phyloP scores from a whole-genome alignment of 139 green algal genomes.

The Chlorella sorokiniana region DNA sequence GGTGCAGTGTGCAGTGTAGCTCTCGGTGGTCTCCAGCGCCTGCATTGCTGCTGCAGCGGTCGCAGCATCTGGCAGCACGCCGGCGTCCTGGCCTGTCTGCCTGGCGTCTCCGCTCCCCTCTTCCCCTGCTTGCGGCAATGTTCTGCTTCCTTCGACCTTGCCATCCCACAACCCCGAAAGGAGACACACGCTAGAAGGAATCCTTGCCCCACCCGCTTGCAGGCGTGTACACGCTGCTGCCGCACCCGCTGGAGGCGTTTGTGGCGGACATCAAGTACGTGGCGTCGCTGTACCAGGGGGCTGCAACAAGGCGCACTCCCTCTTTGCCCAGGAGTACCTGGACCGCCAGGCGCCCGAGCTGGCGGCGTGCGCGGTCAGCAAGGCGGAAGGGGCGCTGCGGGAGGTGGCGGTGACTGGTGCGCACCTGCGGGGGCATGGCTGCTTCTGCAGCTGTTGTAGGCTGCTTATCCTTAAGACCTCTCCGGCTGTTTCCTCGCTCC shows the following conservation, averaged over 20 bases:
- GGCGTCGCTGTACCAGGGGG: conserved; percentile 51
- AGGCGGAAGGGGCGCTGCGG: conserved; percentile 24
- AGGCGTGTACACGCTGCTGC: conserved; percentile 40
- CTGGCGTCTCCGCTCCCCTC: background rate
- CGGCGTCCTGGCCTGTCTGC: background rate
- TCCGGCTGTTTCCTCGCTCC: no score
- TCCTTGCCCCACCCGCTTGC: conserved; percentile 4
- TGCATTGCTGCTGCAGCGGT: background rate
- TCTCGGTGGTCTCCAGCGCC: background rate
- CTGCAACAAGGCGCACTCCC: conserved; percentile 27
- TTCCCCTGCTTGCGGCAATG: background rate
- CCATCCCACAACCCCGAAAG: background rate
- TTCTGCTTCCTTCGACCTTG: background rate
- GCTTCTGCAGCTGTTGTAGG: no score
- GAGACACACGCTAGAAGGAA: background rate
- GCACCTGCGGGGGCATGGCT: no score
- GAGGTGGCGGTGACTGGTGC: conserved; percentile 21
- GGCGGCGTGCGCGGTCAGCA: conserved; percentile 25
- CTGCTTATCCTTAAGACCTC: no score
- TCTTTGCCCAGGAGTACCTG: conserved; percentile 35
- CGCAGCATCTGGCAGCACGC: no score
- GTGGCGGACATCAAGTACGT: conserved; percentile 52
- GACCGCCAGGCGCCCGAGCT: conserved; percentile 29
- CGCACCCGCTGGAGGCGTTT: conserved; percentile 53
- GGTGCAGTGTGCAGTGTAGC: background rate